A percentile compares a stretch with the other conserved stretches of the same genome.
These are phyloP conservation scores for Leccinum huronense DNA, from an alignment of 1,284 basidiomycete species.

Conservation along the genomic window DNA sequence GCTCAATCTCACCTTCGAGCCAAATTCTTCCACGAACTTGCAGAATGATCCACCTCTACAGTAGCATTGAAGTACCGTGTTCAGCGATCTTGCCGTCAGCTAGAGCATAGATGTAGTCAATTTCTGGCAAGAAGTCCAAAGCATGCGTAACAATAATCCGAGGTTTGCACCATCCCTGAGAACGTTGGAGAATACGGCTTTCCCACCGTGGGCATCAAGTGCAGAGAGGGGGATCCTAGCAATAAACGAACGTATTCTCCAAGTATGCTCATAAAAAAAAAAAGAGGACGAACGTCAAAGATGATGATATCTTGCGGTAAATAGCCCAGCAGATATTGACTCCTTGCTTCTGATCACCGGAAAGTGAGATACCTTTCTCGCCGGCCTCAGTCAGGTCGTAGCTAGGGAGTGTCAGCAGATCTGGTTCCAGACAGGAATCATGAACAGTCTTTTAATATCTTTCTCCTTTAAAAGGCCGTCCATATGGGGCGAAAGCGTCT, in stretches of 20 bases:
- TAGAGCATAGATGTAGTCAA: conserved; percentile 72
- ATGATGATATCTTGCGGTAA: conserved; percentile 87
- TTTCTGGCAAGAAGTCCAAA: conserved; percentile 76
- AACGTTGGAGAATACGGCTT: conserved; percentile 83
- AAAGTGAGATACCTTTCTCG: conserved; percentile 85
- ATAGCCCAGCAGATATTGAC: conserved; percentile 80
- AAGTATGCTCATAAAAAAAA: not conserved
- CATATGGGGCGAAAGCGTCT: conserved; percentile 76
- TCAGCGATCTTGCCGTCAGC: conserved; percentile 75
- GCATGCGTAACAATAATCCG: conserved; percentile 84
- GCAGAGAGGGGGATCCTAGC: conserved; percentile 70
- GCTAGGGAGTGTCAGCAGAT: conserved; percentile 62
- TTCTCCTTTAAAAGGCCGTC: conserved; percentile 63
- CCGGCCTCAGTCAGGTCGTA: conserved; percentile 88
- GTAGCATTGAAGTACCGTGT: conserved; percentile 69
- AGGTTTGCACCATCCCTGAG: conserved; percentile 69
- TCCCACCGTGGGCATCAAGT: conserved; percentile 86
- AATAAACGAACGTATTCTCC: not conserved
- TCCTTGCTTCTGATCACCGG: conserved; percentile 81
- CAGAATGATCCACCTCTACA: conserved; percentile 70
- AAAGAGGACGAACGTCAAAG: conserved; percentile 54
- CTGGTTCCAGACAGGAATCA: conserved; percentile 62
- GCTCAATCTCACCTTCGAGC: conserved; percentile 45
- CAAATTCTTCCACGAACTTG: conserved; percentile 67
- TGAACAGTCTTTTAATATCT: conserved; percentile 61